These are phyloP conservation scores for Cucurbita pepo DNA, from an alignment of 306 rosid species.

Conservation along the genomic window DNA sequence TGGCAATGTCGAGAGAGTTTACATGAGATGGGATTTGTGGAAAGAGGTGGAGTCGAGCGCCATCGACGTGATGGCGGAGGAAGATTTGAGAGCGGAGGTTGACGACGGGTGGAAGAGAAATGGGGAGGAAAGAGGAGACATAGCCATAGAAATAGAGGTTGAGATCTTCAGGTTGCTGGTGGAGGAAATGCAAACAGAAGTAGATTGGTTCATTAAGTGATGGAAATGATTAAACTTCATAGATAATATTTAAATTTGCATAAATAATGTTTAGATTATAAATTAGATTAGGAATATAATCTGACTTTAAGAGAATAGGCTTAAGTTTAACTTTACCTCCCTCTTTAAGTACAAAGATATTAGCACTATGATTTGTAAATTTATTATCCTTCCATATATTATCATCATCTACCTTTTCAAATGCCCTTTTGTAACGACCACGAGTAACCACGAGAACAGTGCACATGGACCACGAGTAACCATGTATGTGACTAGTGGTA, in stretches of 20 bases:
- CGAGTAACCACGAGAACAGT: too few relatives aligned
- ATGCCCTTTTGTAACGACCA: too few relatives aligned
- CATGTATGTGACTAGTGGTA: too few relatives aligned
- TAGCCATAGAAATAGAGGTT: slow-evolving; percentile 46
- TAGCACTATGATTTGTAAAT: not conserved
- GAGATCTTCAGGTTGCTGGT: slow-evolving; percentile 43
- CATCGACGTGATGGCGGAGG: slow-evolving; percentile 68
- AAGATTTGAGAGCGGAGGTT: slow-evolving; percentile 45
- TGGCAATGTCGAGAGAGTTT: slow-evolving; percentile 24
- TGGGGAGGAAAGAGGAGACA: slow-evolving; percentile 22
- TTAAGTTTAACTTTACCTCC: not conserved
- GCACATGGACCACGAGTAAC: too few relatives aligned
- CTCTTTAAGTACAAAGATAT: not conserved
- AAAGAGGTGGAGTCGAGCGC: slow-evolving; percentile 54
- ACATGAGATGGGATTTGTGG: slow-evolving; percentile 49
- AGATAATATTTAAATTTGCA: slow-evolving; percentile 11
- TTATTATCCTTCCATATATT: not conserved
- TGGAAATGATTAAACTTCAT: slow-evolving; percentile 4
- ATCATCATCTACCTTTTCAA: not conserved
- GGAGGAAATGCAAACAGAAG: slow-evolving; percentile 54
- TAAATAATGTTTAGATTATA: not conserved
- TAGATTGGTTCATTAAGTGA: slow-evolving; percentile 22
- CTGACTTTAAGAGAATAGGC: not conserved
- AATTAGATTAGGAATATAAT: not conserved
- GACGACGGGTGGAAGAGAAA: slow-evolving; percentile 41